Percentiles rank a stretch among this genome's conserved stretches.
These are phyloP conservation scores for Mrakiaceae sp. DNA, from an alignment of 1,284 basidiomycete species.

Conservation along the genomic window DNA sequence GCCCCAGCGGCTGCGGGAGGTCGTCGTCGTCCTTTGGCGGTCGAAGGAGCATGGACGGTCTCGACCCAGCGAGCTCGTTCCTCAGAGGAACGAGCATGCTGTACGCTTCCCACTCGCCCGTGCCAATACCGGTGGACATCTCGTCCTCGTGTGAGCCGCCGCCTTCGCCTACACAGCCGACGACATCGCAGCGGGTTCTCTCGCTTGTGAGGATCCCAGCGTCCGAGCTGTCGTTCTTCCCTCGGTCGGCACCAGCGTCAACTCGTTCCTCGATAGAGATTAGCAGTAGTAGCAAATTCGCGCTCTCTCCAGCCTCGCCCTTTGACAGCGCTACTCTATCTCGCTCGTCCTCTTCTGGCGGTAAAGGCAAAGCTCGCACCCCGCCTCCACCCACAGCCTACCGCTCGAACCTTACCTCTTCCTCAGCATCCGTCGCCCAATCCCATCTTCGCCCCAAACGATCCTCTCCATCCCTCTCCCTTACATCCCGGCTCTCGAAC, in stretches of 20 bases:
- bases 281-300: too few species aligned
- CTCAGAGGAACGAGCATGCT: slow-evolving; percentile 1
- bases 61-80: too few species aligned
- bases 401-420: slow-evolving; percentile 10
- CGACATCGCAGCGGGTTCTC: slow-evolving; percentile 21
- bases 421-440: slow-evolving; percentile 2
- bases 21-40: too few species aligned
- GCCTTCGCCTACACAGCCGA: not conserved
- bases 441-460: slow-evolving; percentile 16
- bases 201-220: slow-evolving; percentile 31
- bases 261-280: slow-evolving; percentile 20
- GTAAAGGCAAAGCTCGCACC: slow-evolving; percentile 21
- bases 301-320: slow-evolving; percentile 11
- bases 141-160: slow-evolving; percentile 1
- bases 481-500: slow-evolving; percentile 8
- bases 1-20: too few species aligned
- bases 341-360: not conserved
- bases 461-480: slow-evolving; percentile 14
- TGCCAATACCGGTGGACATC: not conserved
- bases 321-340: not conserved
- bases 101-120: not conserved
- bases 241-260: slow-evolving; percentile 20
- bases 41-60: too few species aligned
- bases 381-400: slow-evolving; percentile 21
- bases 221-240: slow-evolving; percentile 34